A percentile compares a stretch with the other conserved stretches of the same genome.
Conservation (phyloP, 129 eudicot species). For the Chrysanthemum makinoi region DNA sequence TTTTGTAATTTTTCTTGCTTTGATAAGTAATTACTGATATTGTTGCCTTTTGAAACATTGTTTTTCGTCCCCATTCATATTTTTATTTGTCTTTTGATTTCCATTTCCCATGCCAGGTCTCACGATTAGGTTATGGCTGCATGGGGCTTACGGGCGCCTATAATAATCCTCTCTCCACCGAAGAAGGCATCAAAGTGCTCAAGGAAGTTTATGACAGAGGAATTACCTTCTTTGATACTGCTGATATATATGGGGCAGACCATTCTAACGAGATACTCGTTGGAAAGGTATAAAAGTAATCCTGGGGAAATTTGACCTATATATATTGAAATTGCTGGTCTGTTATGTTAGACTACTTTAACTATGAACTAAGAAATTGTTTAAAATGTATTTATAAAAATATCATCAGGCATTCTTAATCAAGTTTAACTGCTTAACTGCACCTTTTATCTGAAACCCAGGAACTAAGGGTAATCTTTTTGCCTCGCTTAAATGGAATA, state of each 20-base stretch:
- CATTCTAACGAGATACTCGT: conserved; percentile 58
- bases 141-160: conserved; percentile 58
- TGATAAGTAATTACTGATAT: not conserved
- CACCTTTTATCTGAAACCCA: not conserved
- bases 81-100: not conserved
- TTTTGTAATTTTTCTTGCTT: not conserved
- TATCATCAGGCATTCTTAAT: not conserved
- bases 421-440: not conserved
- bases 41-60: not conserved
- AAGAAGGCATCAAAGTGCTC: conserved; percentile 50
- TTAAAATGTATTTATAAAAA: not conserved
- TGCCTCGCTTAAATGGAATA: not conserved
- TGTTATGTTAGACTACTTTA: not conserved
- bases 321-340: not conserved
- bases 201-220: conserved; percentile 56
- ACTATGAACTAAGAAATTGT: not conserved
- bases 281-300: conserved; percentile 47
- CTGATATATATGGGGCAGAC: conserved; percentile 54
- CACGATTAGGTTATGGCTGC: conserved; percentile 78
- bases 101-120: conserved; percentile 38
- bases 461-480: not conserved
- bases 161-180: conserved; percentile 57
- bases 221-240: conserved; percentile 68
- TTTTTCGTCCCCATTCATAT: not conserved
- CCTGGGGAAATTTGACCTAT: not conserved